Evolutionary conservation across 169 alveolate species (phyloP), one percentile per base, ranked within the genome.

Genomic region (Babesia bovis): DNA sequence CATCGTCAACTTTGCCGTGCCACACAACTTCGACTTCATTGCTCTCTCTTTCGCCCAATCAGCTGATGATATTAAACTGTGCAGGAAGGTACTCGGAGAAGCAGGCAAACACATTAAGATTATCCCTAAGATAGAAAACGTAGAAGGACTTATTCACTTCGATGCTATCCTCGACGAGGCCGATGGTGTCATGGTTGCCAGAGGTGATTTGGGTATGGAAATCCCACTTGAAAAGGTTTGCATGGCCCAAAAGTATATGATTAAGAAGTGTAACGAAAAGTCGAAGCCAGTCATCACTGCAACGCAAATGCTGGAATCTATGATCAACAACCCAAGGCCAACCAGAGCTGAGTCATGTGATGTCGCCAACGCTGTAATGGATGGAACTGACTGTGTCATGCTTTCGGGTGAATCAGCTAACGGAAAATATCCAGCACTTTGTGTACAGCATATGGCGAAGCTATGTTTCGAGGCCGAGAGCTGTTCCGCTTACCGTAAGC

Each of bases 141-240:
- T 94, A 52, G 99, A 97, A 79, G 99, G 99, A 45, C 91, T 97
- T 44, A 82, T 93, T 36, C 95, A 96, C 84, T 96, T 94, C 52
- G 99, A 96, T 76, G 96, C 94, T 42, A 96, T 97, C 68, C 91
- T 97, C 35, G 94, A 88, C 19, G 98, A 84, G 65, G 66, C 98
- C 17, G 99, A 98, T 87, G 99, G 99, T 17, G 92, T 98, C 68
- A 96, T 97, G 99, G 96, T 98, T 13, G 99, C 99, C 12, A 90
- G 99, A 56, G 99, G 99, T 28, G 99, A 96, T 79, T 81, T 98
- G 60, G 99, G 99, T 33, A 95, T 97, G 99, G 99, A 97, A 73
- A 97, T 97, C 42, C 97, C 99, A 3, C 94, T 98, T 12, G 98
- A 97, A 70, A 95, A 97, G 71, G 99, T 97, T 45, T 96, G 95